Conservation (phyloP, 2,329 filamentous ascomycete species). For the Fusarium heterosporum region DNA sequence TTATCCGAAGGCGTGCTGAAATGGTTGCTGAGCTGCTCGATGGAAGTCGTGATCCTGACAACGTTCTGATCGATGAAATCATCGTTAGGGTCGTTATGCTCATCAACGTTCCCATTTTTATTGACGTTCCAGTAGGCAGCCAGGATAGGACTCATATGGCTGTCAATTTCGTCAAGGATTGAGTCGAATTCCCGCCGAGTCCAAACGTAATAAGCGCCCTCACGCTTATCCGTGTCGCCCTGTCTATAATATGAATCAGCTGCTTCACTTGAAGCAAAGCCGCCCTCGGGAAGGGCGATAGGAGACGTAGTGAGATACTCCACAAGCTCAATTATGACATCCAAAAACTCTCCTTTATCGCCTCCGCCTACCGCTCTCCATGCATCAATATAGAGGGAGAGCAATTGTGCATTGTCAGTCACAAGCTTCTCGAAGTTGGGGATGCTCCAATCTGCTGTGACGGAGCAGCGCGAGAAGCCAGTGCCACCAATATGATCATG, state of each 20-base stretch:
- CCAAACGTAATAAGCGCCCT: slow-evolving; percentile 97
- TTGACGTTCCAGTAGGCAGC: slow-evolving; percentile 87
- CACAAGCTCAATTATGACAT: slow-evolving; percentile 82
- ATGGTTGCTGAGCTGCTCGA: slow-evolving; percentile 76
- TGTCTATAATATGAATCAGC: slow-evolving; percentile 83
- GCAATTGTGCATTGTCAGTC: slow-evolving; percentile 88
- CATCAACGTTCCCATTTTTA: slow-evolving; percentile 86
- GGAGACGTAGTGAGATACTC: slow-evolving; percentile 84
- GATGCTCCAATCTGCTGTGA: slow-evolving; percentile 91
- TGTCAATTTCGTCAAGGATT: slow-evolving; percentile 66
- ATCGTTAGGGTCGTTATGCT: slow-evolving; percentile 87
- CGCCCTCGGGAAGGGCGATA: slow-evolving; percentile 75
- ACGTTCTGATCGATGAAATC: slow-evolving; percentile 97
- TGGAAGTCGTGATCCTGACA: slow-evolving; percentile 75
- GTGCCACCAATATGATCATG: slow-evolving; percentile 66
- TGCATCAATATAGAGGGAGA: slow-evolving; percentile 87
- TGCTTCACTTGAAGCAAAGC: slow-evolving; percentile 89
- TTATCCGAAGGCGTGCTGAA: slow-evolving; percentile 78
- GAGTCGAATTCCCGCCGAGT: slow-evolving; percentile 86
- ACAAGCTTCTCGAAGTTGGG: slow-evolving; percentile 99
- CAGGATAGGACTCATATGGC: slow-evolving; percentile 76
- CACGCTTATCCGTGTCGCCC: slow-evolving; percentile 83
- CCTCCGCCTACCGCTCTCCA: slow-evolving; percentile 70
- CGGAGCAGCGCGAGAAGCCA: slow-evolving; percentile 80
- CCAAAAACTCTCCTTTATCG: slow-evolving; percentile 77